Evolutionary conservation across 768 basidiomycete genomes (phyloP).

Genomic region (Termitomyces eurrhizus): DNA sequence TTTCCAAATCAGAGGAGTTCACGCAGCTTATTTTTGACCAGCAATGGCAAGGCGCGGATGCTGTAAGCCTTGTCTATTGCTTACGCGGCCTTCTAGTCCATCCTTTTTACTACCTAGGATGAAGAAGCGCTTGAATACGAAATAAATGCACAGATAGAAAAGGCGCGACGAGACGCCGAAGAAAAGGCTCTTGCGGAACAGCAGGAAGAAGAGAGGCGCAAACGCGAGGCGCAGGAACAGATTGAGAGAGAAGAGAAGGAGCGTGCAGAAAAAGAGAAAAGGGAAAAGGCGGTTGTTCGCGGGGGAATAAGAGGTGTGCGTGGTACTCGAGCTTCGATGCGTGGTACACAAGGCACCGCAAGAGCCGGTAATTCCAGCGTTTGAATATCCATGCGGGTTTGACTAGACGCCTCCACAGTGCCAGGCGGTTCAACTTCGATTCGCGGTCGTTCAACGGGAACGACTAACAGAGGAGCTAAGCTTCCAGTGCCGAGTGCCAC

Average conservation of each 20-base stretch:
- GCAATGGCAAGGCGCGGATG: constrained; percentile 70
- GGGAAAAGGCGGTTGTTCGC: constrained; percentile 33
- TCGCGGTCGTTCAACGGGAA: constrained; percentile 8
- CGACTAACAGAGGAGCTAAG: constrained; percentile 1
- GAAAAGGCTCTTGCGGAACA: constrained; percentile 33
- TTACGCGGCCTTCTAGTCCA: background rate
- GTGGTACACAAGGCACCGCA: constrained; percentile 36
- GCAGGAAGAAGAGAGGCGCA: constrained; percentile 39
- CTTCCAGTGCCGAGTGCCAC: constrained; percentile 13
- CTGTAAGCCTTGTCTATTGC: constrained; percentile 37
- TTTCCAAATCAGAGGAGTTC: constrained; percentile 67
- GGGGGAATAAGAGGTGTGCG: constrained; percentile 69
- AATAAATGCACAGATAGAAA: constrained; percentile 38
- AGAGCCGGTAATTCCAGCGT: constrained; percentile 29
- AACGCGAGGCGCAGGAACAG: constrained; percentile 47
- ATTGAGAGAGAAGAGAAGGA: constrained; percentile 35
- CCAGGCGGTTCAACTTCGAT: background rate
- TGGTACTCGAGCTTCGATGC: constrained; percentile 65
- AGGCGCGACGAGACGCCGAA: constrained; percentile 40
- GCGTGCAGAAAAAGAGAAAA: constrained; percentile 41
- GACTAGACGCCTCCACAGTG: background rate
- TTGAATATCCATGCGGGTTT: background rate
- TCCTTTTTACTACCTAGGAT: constrained; percentile 41
- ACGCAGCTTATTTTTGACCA: constrained; percentile 73
- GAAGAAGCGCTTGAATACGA: constrained; percentile 51